phyloP scores from a whole-genome alignment of 2,329 filamentous ascomycete species.

The Mariannaea elegans region DNA sequence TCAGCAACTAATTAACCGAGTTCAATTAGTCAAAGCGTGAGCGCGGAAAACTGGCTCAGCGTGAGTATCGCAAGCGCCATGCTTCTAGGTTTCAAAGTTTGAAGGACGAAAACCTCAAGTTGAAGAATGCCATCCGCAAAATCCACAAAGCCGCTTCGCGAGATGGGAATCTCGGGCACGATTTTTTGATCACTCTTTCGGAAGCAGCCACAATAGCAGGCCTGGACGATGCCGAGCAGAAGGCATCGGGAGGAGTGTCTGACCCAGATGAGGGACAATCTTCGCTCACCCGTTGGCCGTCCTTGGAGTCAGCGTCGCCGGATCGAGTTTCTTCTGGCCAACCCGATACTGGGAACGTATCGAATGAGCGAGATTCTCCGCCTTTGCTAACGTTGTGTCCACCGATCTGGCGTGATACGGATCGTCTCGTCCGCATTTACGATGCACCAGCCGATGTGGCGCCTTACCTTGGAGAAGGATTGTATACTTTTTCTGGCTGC shows the following conservation, averaged over 20 bases:
- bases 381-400: slow-evolving; percentile 7
- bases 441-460: slow-evolving; percentile 31
- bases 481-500: slow-evolving; percentile 34
- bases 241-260: slow-evolving; percentile 1
- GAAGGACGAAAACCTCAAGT: slow-evolving; percentile 38
- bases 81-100: slow-evolving; percentile 35
- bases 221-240: slow-evolving; percentile 3
- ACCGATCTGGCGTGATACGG: slow-evolving; percentile 34
- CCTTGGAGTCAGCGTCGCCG: background rate
- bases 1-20: slow-evolving; percentile 1
- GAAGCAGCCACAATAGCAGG: slow-evolving; percentile 26
- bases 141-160: slow-evolving; percentile 28
- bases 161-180: slow-evolving; percentile 14
- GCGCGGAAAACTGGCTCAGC: slow-evolving; percentile 38
- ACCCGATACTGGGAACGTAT: background rate
- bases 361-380: background rate
- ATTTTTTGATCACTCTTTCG: slow-evolving; percentile 26
- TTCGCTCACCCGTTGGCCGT: background rate
- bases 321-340: slow-evolving; percentile 10
- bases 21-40: slow-evolving; percentile 35
- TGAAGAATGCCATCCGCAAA: slow-evolving; percentile 33
- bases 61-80: slow-evolving; percentile 40
- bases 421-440: slow-evolving; percentile 35
- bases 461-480: slow-evolving; percentile 33
- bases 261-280: background rate